Evolutionary conservation across 2,329 filamentous ascomycete species (phyloP), one percentile per base, ranked within the genome.

Genomic region (Fusarium sp.): DNA sequence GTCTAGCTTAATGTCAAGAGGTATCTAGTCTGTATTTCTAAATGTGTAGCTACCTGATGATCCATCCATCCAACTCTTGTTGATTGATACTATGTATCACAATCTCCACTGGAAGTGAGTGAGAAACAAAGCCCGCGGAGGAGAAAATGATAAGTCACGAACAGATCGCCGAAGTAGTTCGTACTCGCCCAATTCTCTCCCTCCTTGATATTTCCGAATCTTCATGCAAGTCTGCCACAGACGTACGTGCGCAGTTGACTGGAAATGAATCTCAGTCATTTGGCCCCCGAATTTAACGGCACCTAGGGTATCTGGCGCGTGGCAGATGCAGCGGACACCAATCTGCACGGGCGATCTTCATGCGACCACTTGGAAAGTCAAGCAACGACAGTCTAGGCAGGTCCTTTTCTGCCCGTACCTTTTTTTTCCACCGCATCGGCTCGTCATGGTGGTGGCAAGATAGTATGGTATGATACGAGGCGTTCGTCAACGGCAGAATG

Each of bases 301-400:
- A 70, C 44, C 44, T 52, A 65, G 28, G 61, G 47, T 33, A 59
- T 35, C 57, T 31, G 55, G 64, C 54, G 70, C 70, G 55, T 72
- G 70, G 70, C 60, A 73, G 60, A 70, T 73, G 70, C 70, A 70
- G 66, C 55, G 41, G 44, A 41, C 60, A 51, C 66, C 69, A 72
- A 60, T 51, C 70, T 73, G 70, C 70, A 73, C 45, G 45, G 65
- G 42, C 62, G 70, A 73, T 73, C 70, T 59, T 61, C 38, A 73
- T 70, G 70, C 70, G 70, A 65, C 64, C 70, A 70, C 55, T 72
- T 72, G 58, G 49, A 70, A 44, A 44, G 28, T 63, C 28, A 52
- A 72, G 38, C 18, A 47, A 52, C 22, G 61, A 51, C 38, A 57
- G 42, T 60, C 35, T 59, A 57, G 42, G 33, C 57, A 51, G 36